These are phyloP conservation scores for Fusarium brevicatenulatum DNA, from an alignment of 2,329 filamentous ascomycete genomes.

Conservation along the genomic window DNA sequence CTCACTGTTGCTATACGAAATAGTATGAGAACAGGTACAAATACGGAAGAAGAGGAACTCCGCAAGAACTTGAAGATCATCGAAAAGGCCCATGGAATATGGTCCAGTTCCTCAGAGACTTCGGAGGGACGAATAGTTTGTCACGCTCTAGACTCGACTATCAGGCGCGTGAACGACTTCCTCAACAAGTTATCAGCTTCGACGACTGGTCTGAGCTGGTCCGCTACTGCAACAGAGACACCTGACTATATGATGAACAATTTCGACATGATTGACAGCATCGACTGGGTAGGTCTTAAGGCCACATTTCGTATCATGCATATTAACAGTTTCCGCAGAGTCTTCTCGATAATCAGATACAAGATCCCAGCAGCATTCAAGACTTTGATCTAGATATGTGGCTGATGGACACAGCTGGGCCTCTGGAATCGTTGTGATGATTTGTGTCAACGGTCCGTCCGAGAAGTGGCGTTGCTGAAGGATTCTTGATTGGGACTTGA, in stretches of 20 bases:
- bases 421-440: not conserved
- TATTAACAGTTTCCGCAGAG: not conserved
- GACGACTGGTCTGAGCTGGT: rapidly evolving
- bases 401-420: conserved; percentile 15
- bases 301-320: rapidly evolving
- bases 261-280: conserved; percentile 12
- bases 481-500: not conserved
- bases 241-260: not conserved
- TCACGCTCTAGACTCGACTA: conserved; percentile 34
- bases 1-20: conserved; percentile 38
- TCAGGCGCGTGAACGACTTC: conserved; percentile 11
- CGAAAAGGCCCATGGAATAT: conserved; percentile 35
- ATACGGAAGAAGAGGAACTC: not conserved
- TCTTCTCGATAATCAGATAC: conserved; percentile 26
- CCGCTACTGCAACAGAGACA: not conserved
- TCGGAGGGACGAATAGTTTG: conserved; percentile 38
- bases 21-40: not conserved
- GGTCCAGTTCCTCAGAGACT: conserved; percentile 2
- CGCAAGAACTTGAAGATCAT: conserved; percentile 19
- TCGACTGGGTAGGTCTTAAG: conserved; percentile 35
- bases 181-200: not conserved
- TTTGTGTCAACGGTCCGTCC: not conserved
- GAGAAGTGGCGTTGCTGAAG: not conserved
- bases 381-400: conserved; percentile 27
- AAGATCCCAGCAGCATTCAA: not conserved